These are phyloP conservation scores for Plectosphaerella cucumerina DNA, from an alignment of 2,329 filamentous ascomycete genomes.

Conservation along the genomic window DNA sequence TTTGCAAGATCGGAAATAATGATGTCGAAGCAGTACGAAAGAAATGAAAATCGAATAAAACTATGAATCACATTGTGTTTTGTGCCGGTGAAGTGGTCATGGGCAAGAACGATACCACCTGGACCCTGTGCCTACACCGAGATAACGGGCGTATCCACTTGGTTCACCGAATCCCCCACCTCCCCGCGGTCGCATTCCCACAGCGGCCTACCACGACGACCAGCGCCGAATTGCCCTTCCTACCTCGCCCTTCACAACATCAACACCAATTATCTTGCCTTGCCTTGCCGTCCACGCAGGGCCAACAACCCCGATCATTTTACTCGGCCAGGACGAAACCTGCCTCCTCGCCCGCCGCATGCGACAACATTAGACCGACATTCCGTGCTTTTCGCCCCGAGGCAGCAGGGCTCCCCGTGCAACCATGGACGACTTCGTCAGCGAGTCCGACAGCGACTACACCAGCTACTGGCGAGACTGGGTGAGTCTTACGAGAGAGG, in stretches of 20 bases:
- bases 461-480: slow-evolving; percentile 99
- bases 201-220: not conserved
- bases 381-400: too few relatives aligned
- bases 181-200: not conserved
- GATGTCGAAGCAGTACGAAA: too few relatives aligned
- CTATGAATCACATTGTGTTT: too few relatives aligned
- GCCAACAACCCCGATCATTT: not conserved
- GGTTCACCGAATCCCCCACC: not conserved
- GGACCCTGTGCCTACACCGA: not conserved
- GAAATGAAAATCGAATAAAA: too few relatives aligned
- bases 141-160: not conserved
- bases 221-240: not conserved
- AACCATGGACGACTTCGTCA: slow-evolving; percentile 95
- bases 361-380: too few relatives aligned
- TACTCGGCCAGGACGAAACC: not conserved
- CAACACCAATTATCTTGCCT: too few relatives aligned
- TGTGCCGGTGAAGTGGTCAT: too few relatives aligned
- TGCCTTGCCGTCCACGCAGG: not conserved
- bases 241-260: too few relatives aligned
- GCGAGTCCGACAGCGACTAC: slow-evolving; percentile 97
- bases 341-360: not conserved
- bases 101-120: too few relatives aligned
- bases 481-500: slow-evolving; percentile 59
- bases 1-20: too few relatives aligned
- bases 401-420: too few relatives aligned